phyloP scores from a whole-genome alignment of 208 protist genomes.

The Trypanosomatidae sp. region DNA sequence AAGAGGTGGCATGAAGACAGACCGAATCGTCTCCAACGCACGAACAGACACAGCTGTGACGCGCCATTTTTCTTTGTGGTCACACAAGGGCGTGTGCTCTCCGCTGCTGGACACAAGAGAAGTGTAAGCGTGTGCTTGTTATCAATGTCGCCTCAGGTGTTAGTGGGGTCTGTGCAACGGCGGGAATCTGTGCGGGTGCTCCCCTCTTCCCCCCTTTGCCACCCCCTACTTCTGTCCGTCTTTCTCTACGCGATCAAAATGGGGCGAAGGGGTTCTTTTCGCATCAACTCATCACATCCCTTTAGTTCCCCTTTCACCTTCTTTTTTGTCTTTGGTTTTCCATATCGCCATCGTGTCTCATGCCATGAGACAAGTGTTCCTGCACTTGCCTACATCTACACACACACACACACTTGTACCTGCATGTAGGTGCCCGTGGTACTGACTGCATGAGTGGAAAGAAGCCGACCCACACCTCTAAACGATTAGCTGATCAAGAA shows the following conservation, averaged over 20 bases:
- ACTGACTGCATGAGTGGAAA: neutral
- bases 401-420: neutral
- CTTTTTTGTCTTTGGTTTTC: neutral
- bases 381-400: neutral
- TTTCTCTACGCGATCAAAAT: neutral
- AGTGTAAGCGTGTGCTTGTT: neutral
- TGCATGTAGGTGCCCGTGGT: neutral
- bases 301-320: neutral
- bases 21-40: neutral
- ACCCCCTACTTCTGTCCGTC: neutral
- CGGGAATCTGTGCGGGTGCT: neutral
- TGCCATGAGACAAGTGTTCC: neutral
- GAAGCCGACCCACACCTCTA: neutral
- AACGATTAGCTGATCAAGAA: neutral
- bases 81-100: neutral
- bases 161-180: neutral
- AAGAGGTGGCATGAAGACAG: neutral
- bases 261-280: neutral
- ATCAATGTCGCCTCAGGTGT: neutral
- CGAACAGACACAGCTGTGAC: no score
- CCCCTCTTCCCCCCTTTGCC: neutral
- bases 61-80: no score
- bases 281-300: neutral
- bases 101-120: neutral
- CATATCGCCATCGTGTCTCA: neutral